Percentiles rank a stretch among this genome's conserved stretches.
phyloP scores from a whole-genome alignment of 768 basidiomycete genomes.

The Boletus insuetus region DNA sequence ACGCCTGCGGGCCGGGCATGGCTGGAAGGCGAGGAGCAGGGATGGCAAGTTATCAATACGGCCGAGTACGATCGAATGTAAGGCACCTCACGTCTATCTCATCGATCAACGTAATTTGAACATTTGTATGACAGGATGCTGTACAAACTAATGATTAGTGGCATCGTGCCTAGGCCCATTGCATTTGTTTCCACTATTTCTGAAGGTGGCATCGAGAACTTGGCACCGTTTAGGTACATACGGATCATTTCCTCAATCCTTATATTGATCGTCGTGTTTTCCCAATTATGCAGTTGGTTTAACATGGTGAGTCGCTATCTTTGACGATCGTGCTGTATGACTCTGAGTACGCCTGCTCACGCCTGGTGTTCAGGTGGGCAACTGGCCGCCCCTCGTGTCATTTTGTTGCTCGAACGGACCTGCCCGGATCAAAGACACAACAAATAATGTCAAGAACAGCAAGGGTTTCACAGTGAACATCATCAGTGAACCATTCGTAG shows the following conservation, averaged over 20 bases:
- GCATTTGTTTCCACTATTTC: slow-evolving; percentile 42
- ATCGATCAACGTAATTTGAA: not conserved
- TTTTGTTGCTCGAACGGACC: slow-evolving; percentile 26
- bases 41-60: slow-evolving; percentile 35
- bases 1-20: slow-evolving; percentile 32
- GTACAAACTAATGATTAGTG: slow-evolving; percentile 37
- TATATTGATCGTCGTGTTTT: not conserved
- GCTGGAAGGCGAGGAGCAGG: slow-evolving; percentile 34
- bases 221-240: slow-evolving; percentile 42
- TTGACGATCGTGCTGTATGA: not conserved
- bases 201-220: slow-evolving; percentile 34
- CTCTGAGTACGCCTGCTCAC: not conserved
- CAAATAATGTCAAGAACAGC: slow-evolving; percentile 43
- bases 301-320: slow-evolving; percentile 18
- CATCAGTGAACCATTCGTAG: slow-evolving; percentile 49
- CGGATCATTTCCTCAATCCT: not conserved
- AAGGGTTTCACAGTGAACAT: slow-evolving; percentile 55
- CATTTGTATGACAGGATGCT: slow-evolving; percentile 16
- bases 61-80: slow-evolving; percentile 29
- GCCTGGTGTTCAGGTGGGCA: slow-evolving; percentile 14
- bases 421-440: slow-evolving; percentile 40
- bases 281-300: slow-evolving; percentile 23
- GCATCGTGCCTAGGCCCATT: slow-evolving; percentile 44
- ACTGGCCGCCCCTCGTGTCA: slow-evolving; percentile 36
- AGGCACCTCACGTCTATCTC: not conserved